Percentiles rank a stretch among this genome's conserved stretches.
Evolutionary conservation across 805 yeast species (phyloP).

Genomic region (Candida morakotiae): DNA sequence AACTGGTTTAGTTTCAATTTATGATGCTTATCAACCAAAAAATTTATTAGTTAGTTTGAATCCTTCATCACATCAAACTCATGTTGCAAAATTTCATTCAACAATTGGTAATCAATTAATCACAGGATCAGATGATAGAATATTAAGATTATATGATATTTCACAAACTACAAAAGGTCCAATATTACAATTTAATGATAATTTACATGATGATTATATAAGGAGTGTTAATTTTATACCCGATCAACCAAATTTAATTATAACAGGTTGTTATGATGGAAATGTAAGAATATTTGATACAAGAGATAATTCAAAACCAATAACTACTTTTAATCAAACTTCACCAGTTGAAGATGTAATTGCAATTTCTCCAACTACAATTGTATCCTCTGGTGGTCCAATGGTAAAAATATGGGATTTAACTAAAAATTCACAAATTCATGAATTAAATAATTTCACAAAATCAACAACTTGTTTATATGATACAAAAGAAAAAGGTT

Average conservation of each 20-base stretch:
- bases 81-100: conserved; percentile 90
- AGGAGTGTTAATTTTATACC: conserved; percentile 79
- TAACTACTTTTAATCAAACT: conserved; percentile 63
- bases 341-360: conserved; percentile 81
- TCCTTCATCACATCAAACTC: conserved; percentile 86
- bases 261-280: conserved; percentile 95
- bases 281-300: conserved; percentile 79
- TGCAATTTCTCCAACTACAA: conserved; percentile 68
- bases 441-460: conserved; percentile 80
- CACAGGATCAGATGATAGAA: conserved; percentile 89
- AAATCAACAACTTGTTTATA: conserved; percentile 88
- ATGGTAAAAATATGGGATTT: conserved; percentile 89
- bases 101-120: conserved; percentile 66
- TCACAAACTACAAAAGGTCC: conserved; percentile 70
- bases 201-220: conserved; percentile 84
- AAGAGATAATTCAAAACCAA: conserved; percentile 49
- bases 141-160: conserved; percentile 84
- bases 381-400: conserved; percentile 79
- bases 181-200: conserved; percentile 50
- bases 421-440: conserved; percentile 65
- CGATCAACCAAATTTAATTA: conserved; percentile 68
- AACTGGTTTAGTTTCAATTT: conserved; percentile 85
- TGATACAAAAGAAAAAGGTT: conserved; percentile 68
- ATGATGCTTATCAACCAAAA: conserved; percentile 78
- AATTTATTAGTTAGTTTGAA: conserved; percentile 73